A percentile compares a stretch with the other conserved stretches of the same genome.
phyloP scores from a whole-genome alignment of 768 basidiomycete genomes.

The Leucosporidium yakuticum region DNA sequence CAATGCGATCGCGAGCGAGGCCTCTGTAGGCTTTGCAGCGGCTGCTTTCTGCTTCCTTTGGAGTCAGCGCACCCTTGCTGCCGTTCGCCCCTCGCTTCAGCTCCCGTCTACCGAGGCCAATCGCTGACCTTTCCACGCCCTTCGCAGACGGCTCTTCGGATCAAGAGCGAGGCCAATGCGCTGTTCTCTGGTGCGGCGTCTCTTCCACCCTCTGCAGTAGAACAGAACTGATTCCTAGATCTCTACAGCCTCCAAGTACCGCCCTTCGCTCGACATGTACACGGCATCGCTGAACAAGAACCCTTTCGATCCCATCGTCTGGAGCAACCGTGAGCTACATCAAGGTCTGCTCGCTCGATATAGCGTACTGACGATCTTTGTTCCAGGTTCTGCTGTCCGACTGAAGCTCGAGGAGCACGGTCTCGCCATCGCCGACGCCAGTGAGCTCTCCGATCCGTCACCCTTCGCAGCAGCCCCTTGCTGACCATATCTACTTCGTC shows the following conservation, averaged over 20 bases:
- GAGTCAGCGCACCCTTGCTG: not conserved
- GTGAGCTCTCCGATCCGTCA: slow-evolving; percentile 50
- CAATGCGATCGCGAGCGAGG: too few species aligned
- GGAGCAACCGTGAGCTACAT: slow-evolving; percentile 66
- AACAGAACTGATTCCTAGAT: not conserved
- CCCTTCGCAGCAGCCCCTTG: not conserved
- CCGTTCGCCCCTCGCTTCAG: not conserved
- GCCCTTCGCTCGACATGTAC: slow-evolving; percentile 69
- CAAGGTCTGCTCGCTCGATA: not conserved
- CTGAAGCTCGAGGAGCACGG: slow-evolving; percentile 91
- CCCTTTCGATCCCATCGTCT: slow-evolving; percentile 78
- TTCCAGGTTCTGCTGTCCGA: slow-evolving; percentile 63
- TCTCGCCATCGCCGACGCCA: slow-evolving; percentile 78
- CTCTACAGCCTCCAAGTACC: slow-evolving; percentile 66
- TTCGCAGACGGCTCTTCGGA: slow-evolving; percentile 33
- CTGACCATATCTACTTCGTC: not conserved
- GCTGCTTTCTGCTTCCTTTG: not conserved
- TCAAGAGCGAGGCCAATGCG: slow-evolving; percentile 84
- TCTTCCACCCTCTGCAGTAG: not conserved
- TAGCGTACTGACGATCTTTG: not conserved
- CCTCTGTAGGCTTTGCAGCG: not conserved
- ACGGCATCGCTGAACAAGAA: slow-evolving; percentile 78
- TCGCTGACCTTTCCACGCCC: not conserved
- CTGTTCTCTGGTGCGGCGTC: slow-evolving; percentile 63
- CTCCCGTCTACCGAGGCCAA: too few species aligned